These are phyloP conservation scores for Colletotrichum echinochloae DNA, from an alignment of 2,329 filamentous ascomycete species.

Conservation along the genomic window DNA sequence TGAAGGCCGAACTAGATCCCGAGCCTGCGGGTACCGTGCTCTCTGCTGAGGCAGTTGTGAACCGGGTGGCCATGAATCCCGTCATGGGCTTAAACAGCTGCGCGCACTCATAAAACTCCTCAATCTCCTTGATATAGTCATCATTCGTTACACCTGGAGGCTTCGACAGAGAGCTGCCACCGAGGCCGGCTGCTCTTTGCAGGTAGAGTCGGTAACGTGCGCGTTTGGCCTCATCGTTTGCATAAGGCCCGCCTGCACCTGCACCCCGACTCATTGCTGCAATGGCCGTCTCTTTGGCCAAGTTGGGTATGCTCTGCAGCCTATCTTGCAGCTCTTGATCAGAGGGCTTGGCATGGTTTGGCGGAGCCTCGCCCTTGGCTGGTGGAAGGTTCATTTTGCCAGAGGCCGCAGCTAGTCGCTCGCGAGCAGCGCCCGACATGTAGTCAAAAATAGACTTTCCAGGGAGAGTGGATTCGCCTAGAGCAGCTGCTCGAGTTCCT, in stretches of 20 bases:
- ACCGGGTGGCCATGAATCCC: constrained; percentile 91
- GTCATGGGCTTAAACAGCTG: constrained; percentile 91
- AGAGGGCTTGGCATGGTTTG: constrained; percentile 72
- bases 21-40: constrained; percentile 45
- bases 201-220: constrained; percentile 86
- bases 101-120: constrained; percentile 76
- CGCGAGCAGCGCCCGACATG: constrained; percentile 80
- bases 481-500: constrained; percentile 75
- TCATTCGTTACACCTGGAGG: constrained; percentile 64
- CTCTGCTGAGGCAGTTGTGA: constrained; percentile 76
- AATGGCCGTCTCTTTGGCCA: constrained; percentile 75
- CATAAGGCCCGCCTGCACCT: constrained; percentile 81
- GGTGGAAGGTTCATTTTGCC: constrained; percentile 82
- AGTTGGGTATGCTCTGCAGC: constrained; percentile 68
- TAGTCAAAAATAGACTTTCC: constrained; percentile 98
- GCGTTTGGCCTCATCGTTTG: constrained; percentile 83
- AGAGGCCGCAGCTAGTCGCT: constrained; percentile 79
- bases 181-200: constrained; percentile 77
- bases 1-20: constrained; percentile 40
- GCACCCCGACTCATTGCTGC: constrained; percentile 75
- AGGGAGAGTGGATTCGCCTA: constrained; percentile 82
- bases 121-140: constrained; percentile 84
- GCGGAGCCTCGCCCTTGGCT: constrained; percentile 79
- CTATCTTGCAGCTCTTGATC: constrained; percentile 71
- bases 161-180: constrained; percentile 65